Percentiles rank a stretch among this genome's conserved stretches.
Evolutionary conservation across 805 yeast species (phyloP).

Genomic region (Hanseniaspora pseudoguilliermondii): DNA sequence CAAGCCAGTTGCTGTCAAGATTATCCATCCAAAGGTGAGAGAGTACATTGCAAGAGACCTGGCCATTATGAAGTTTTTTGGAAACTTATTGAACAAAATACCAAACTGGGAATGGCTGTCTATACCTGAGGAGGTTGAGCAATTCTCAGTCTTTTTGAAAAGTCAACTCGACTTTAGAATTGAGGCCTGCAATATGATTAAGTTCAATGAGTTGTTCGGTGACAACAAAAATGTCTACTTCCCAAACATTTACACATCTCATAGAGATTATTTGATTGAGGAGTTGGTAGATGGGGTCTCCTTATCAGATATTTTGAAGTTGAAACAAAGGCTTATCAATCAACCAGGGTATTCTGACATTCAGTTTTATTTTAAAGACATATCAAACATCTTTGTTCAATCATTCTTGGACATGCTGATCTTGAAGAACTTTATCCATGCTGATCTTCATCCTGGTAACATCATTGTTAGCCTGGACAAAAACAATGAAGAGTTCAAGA

Average conservation of each 20-base stretch:
- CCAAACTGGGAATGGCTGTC: conserved; percentile 99
- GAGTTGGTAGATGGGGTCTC: conserved; percentile 63
- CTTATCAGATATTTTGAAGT: conserved; percentile 53
- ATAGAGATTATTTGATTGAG: conserved; percentile 59
- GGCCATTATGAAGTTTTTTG: conserved; percentile 71
- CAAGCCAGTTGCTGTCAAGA: conserved; percentile 62
- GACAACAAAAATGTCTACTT: conserved; percentile 1
- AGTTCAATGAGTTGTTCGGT: conserved; percentile 38
- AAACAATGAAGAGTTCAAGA: conserved; percentile 20
- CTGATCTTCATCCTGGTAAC: conserved; percentile 95
- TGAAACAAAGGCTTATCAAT: conserved; percentile 21
- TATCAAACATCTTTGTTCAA: conserved; percentile 56
- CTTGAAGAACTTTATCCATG: conserved; percentile 85
- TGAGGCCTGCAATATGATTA: conserved; percentile 68
- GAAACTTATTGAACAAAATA: conserved; percentile 48
- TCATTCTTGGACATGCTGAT: conserved; percentile 88
- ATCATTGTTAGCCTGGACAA: conserved; percentile 31
- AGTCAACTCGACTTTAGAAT: conserved; percentile 80
- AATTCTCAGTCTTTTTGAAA: conserved; percentile 74
- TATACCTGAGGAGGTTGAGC: conserved; percentile 84
- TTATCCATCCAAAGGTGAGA: conserved; percentile 79
- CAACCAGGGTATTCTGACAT: neutral
- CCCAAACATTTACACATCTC: conserved; percentile 51
- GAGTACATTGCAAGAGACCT: conserved; percentile 65
- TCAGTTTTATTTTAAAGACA: conserved; percentile 6